Base-by-base conservation (phyloP, 1,284 basidiomycete species). In the Neolentinus lepideus region DNA sequence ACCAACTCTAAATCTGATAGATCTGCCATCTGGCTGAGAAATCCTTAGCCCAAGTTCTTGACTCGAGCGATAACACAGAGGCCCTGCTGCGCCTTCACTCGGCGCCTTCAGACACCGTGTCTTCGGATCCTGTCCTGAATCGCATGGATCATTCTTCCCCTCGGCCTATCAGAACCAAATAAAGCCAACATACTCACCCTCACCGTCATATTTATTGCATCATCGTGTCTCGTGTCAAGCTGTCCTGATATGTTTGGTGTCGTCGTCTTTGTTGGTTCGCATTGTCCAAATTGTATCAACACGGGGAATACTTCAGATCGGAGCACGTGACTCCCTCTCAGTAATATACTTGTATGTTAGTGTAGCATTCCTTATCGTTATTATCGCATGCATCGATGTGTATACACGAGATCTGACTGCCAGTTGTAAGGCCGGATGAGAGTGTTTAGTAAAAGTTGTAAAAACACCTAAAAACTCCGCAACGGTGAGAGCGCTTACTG, bases 11-110 rank as follows among this genome's bases (percentile, higher is more conserved):
- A 2, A 29, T 2, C 24, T 36, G 10, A 24, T 58, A 90, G 88
- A 79, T 83, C 11, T 88, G 86, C 64, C 75, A 81, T 58, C 75
- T 85, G 9, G 85, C 85, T 1, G 83, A 85, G 66, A 75, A 79
- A 54, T 89, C 87, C 0, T 85, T 90, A 54, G 71, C 73, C 16
- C 76, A 80, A 58, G 85, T 90, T 22, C 73, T 90, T 47, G 77
- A 83, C 63, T 82, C 79, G 22, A 78, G 74, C 57, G 84, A 89
- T 69, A 90, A 90, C 58, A 74, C 75, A 12, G 67, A 77, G 31
- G 76, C 76, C 53, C 79, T 90, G 43, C 77, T 90, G 56, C 76
- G 76, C 47, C 73, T 90, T 51, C 88, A 90, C 64, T 43, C 38
- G 8, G 19, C 16, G 16, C 52, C 54, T 33, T 35, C 54, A 25